Percentiles rank a stretch among this genome's conserved stretches.
Evolutionary conservation across 2,329 filamentous ascomycete genomes (phyloP).

Genomic region (Proliferodiscus dingleyae): DNA sequence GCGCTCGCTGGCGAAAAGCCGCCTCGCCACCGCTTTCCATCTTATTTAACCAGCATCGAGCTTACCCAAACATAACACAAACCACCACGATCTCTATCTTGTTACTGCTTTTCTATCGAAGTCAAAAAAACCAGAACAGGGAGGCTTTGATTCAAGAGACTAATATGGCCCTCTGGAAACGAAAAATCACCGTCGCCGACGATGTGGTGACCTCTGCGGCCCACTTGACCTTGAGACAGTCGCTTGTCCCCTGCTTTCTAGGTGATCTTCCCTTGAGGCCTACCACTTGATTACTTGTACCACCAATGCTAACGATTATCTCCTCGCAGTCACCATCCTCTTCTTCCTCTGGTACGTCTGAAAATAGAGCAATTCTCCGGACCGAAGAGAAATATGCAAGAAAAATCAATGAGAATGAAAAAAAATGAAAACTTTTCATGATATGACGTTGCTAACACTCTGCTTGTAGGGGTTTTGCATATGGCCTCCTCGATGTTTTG

Average conservation of each 20-base stretch:
- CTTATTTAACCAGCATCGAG: too few relatives aligned
- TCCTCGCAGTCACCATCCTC: conserved; percentile 39
- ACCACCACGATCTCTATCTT: background rate
- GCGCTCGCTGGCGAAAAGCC: too few relatives aligned
- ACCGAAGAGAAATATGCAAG: background rate
- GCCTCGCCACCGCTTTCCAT: too few relatives aligned
- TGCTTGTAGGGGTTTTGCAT: conserved; percentile 35
- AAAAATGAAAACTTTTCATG: too few relatives aligned
- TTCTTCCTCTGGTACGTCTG: conserved; percentile 44
- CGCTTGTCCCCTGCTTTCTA: conserved; percentile 28
- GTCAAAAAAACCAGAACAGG: background rate
- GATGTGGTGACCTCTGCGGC: conserved; percentile 32
- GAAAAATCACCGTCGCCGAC: conserved; percentile 33
- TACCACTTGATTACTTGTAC: background rate
- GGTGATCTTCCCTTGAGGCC: conserved; percentile 5
- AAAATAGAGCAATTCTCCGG: background rate
- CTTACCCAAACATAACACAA: background rate
- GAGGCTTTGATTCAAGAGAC: too few relatives aligned
- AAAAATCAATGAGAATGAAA: background rate
- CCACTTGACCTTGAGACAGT: conserved; percentile 32
- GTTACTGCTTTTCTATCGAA: background rate
- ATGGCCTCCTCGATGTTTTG: conserved; percentile 40
- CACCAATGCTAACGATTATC: conserved; percentile 4
- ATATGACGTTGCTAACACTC: conserved; percentile 5
- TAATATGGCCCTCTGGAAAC: conserved; percentile 30